These are phyloP conservation scores for Penicillium verrucosum DNA, from an alignment of 2,329 filamentous ascomycete species.

Conservation along the genomic window DNA sequence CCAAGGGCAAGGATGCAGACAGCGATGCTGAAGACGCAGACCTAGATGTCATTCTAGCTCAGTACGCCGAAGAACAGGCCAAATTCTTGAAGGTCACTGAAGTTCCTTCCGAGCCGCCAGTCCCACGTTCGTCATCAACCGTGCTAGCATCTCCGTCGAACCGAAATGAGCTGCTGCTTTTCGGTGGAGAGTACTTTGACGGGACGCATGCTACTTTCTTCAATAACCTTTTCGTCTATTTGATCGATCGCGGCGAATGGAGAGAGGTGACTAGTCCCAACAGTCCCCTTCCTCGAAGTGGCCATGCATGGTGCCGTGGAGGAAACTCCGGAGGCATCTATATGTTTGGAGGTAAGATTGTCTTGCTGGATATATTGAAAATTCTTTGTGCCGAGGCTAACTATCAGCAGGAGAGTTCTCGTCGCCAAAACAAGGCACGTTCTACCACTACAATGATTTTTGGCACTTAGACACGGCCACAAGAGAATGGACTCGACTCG, in stretches of 20 bases:
- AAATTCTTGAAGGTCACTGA: constrained; percentile 94
- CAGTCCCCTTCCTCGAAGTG: constrained; percentile 81
- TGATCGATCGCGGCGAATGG: constrained; percentile 87
- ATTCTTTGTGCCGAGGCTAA: constrained; percentile 2
- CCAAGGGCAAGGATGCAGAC: constrained; percentile 65
- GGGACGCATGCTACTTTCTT: constrained; percentile 74
- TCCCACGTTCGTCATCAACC: constrained; percentile 73
- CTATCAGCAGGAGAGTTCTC: constrained; percentile 70
- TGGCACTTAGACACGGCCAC: constrained; percentile 83
- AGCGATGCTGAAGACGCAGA: constrained; percentile 91
- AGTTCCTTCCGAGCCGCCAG: constrained; percentile 67
- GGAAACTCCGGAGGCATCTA: constrained; percentile 83
- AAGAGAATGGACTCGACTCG: constrained; percentile 87
- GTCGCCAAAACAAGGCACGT: constrained; percentile 93
- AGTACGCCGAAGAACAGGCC: constrained; percentile 90
- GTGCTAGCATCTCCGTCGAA: constrained; percentile 82
- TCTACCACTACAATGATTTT: constrained; percentile 99
- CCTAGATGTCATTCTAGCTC: constrained; percentile 86
- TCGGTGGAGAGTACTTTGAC: constrained; percentile 95
- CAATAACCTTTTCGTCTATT: constrained; percentile 65
- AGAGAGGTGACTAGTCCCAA: constrained; percentile 86
- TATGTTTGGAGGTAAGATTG: constrained; percentile 68
- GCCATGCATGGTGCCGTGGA: constrained; percentile 91
- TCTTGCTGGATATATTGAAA: neutral
- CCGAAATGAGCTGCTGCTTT: constrained; percentile 82